Percentiles rank a stretch among this genome's conserved stretches.
Conservation (phyloP, 495 filamentous ascomycete genomes). For the Stereocaulon alpinum region DNA sequence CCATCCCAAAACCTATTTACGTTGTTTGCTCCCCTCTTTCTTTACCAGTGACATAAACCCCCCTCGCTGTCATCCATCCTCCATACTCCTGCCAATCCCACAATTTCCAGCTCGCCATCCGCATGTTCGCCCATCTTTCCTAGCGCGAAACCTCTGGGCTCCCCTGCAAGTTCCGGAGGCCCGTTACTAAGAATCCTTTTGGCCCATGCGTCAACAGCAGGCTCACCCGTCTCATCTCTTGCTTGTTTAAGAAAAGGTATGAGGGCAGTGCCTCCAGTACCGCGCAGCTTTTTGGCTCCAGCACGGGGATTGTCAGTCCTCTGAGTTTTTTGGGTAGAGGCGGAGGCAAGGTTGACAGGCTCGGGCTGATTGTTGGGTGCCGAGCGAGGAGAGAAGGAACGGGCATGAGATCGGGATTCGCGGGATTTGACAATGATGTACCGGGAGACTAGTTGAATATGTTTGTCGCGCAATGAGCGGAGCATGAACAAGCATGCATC, state of each 20-base stretch:
- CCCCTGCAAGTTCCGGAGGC: slow-evolving; percentile 22
- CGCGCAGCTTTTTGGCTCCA: slow-evolving; percentile 55
- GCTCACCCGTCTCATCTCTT: slow-evolving; percentile 89
- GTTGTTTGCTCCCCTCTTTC: background rate
- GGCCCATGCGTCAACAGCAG: slow-evolving; percentile 77
- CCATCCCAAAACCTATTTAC: background rate
- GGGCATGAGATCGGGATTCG: slow-evolving; percentile 40
- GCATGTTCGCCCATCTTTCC: slow-evolving; percentile 60
- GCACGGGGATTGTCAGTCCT: slow-evolving; percentile 13
- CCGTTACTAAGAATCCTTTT: slow-evolving; percentile 57
- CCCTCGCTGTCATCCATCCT: slow-evolving; percentile 72
- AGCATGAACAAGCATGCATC: slow-evolving; percentile 89
- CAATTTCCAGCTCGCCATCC: slow-evolving; percentile 53
- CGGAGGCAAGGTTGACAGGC: slow-evolving; percentile 56
- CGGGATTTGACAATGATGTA: slow-evolving; percentile 78
- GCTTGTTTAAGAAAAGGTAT: slow-evolving; percentile 94
- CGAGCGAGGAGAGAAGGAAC: slow-evolving; percentile 36
- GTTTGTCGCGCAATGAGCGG: slow-evolving; percentile 79
- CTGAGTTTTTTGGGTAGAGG: slow-evolving; percentile 31
- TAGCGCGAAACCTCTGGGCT: slow-evolving; percentile 30
- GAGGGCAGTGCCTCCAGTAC: slow-evolving; percentile 84
- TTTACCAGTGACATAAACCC: slow-evolving; percentile 57
- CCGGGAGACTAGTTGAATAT: slow-evolving; percentile 90
- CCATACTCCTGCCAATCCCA: slow-evolving; percentile 80
- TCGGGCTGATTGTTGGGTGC: slow-evolving; percentile 24